phyloP scores from a whole-genome alignment of 495 filamentous ascomycete genomes.

The Bacidia rubella region DNA sequence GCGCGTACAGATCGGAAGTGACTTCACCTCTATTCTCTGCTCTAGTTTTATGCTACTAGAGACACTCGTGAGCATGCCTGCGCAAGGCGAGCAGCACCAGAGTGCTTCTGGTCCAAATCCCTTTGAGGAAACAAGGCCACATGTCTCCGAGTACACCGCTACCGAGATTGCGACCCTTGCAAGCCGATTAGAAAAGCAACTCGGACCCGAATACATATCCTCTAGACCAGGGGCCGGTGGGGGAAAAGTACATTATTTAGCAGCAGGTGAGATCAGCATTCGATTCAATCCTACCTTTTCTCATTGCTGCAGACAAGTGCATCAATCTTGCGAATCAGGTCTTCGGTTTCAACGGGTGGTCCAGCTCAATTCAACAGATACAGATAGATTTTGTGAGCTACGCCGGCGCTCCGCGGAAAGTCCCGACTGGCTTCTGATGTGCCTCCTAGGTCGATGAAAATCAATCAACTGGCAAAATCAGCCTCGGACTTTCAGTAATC shows the following conservation, averaged over 20 bases:
- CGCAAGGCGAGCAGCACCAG: constrained; percentile 65
- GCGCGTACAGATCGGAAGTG: too few relatives aligned
- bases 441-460: constrained; percentile 49
- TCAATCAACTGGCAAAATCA: constrained; percentile 51
- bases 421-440: neutral
- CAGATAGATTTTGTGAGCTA: constrained; percentile 72
- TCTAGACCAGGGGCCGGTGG: constrained; percentile 66
- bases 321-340: constrained; percentile 95
- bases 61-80: too few relatives aligned
- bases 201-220: constrained; percentile 96
- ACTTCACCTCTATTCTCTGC: too few relatives aligned
- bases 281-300: neutral
- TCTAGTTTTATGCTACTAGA: too few relatives aligned
- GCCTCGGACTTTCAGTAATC: constrained; percentile 71
- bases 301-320: constrained; percentile 64
- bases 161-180: constrained; percentile 80
- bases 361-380: constrained; percentile 72
- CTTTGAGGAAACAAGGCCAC: constrained; percentile 55
- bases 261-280: neutral
- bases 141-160: constrained; percentile 71
- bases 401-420: neutral
- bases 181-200: constrained; percentile 71
- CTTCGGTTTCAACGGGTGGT: constrained; percentile 99
- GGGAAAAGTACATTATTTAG: constrained; percentile 75
- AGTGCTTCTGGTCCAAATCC: constrained; percentile 47